phyloP scores from a whole-genome alignment of 148 eudicot genomes.

The Rhododendron ferrugineum region DNA sequence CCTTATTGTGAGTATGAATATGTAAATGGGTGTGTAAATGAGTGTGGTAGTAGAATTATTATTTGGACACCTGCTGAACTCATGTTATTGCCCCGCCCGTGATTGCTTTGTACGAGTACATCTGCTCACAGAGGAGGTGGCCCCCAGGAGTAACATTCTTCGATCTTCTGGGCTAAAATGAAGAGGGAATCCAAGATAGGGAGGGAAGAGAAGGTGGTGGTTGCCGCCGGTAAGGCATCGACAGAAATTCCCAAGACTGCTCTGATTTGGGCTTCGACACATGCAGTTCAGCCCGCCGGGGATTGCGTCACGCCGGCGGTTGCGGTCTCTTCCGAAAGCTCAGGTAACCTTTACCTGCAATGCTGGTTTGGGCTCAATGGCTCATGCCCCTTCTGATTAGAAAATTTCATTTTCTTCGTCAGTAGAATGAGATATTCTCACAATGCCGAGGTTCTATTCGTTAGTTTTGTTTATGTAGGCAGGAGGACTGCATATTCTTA shows the following conservation, averaged over 20 bases:
- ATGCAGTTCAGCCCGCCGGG: conserved; percentile 87
- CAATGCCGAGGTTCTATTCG: background rate
- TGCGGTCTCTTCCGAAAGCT: conserved; percentile 61
- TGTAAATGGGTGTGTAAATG: too few relatives aligned
- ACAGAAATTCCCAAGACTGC: conserved; percentile 81
- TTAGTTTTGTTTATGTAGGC: background rate
- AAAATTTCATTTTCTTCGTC: background rate
- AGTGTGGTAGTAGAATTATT: too few relatives aligned
- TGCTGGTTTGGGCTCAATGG: background rate
- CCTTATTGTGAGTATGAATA: too few relatives aligned
- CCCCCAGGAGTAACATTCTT: background rate
- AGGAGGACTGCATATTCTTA: background rate
- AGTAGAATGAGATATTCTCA: background rate
- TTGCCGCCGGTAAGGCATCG: conserved; percentile 77
- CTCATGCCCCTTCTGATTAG: background rate
- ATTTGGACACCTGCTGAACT: background rate
- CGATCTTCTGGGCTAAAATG: conserved; percentile 16
- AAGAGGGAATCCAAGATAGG: conserved; percentile 32
- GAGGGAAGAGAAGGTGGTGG: conserved; percentile 58
- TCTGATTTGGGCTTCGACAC: conserved; percentile 90
- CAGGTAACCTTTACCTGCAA: conserved; percentile 40
- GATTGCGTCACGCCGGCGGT: conserved; percentile 77
- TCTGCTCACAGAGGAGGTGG: background rate
- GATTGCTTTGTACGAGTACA: background rate
- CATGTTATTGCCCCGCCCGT: background rate